Base-by-base conservation (phyloP, 2,329 filamentous ascomycete species). In the Alternaria incomplexa region DNA sequence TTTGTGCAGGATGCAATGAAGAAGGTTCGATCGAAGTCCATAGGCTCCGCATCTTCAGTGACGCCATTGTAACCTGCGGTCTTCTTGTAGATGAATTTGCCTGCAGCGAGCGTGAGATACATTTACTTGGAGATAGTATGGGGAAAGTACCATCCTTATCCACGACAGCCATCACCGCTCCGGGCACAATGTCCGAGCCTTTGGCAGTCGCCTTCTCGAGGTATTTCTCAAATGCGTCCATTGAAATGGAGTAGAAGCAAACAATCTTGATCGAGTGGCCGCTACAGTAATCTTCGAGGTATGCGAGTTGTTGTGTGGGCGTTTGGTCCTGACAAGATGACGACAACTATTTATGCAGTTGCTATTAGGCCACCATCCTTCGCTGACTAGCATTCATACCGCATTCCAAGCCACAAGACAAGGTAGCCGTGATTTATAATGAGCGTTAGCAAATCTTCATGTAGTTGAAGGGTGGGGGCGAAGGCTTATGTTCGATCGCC, bases 1-100 rank as follows among this genome's bases (percentile, higher is more conserved):
- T 79, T 78, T 1, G 72, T 79, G 63, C 69, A 74, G 2, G 73
- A 77, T 13, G 76, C 76, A 7, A 77, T 62, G 80, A 81, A 85
- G 66, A 88, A 90, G 2, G 87, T 79, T 13, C 79, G 86, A 40
- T 74, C 70, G 30, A 87, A 78, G 0, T 82, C 83, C 83, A 91
- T 86, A 5, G 83, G 79, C 46, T 85, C 82, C 0, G 79, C 68
- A 10, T 74, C 69, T 9, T 74, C 63, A 1, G 75, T 56, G 10
- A 81, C 78, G 32, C 72, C 75, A 47, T 79, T 78, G 71, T 48
- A 80, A 55, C 32, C 81, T 56, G 63, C 47, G 23, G 65, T 78
- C 61, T 80, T 72, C 63, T 78, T 80, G 71, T 81, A 81, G 43
- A 83, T 67, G 17, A 80, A 69, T 40, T 69, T 68, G 12, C 68